Conservation (phyloP, 371 early-diverging fungal genomes). For the Entomophthora muscae region DNA sequence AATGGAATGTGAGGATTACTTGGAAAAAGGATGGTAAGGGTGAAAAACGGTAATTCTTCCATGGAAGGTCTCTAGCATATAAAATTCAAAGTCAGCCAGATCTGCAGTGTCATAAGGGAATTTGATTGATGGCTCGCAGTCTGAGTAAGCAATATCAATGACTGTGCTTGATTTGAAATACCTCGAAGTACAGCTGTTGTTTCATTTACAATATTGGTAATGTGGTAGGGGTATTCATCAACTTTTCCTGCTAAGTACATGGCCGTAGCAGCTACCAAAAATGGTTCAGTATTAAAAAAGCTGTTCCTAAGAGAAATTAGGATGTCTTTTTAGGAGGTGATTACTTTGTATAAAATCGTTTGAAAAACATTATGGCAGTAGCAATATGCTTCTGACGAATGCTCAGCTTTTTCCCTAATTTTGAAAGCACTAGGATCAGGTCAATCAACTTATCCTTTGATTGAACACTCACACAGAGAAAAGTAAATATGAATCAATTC, state of each 20-base stretch:
- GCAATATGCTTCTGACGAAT: conserved; percentile 68
- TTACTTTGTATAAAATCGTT: conserved; percentile 74
- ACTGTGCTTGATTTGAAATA: too few relatives aligned
- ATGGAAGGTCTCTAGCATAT: conserved; percentile 70
- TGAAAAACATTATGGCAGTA: conserved; percentile 72
- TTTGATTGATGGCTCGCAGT: conserved; percentile 16
- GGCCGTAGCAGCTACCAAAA: conserved; percentile 57
- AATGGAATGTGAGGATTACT: conserved; percentile 15
- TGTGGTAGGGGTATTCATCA: conserved; percentile 75
- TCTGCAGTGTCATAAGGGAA: conserved; percentile 55
- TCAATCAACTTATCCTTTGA: not conserved
- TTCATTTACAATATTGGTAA: conserved; percentile 54
- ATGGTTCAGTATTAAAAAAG: conserved; percentile 49
- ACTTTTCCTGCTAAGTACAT: conserved; percentile 77
- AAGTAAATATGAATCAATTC: conserved; percentile 5
- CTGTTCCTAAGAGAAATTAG: conserved; percentile 30
- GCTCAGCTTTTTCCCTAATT: conserved; percentile 50
- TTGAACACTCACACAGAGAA: not conserved
- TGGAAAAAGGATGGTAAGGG: conserved; percentile 59
- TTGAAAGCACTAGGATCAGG: conserved; percentile 42
- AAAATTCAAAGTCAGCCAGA: conserved; percentile 82
- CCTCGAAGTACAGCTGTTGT: conserved; percentile 39
- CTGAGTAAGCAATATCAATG: not conserved
- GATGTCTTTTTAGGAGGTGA: conserved; percentile 8
- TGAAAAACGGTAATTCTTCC: conserved; percentile 74